phyloP scores from a whole-genome alignment of 1,284 basidiomycete species.

The Paramarasmius palmivorus region DNA sequence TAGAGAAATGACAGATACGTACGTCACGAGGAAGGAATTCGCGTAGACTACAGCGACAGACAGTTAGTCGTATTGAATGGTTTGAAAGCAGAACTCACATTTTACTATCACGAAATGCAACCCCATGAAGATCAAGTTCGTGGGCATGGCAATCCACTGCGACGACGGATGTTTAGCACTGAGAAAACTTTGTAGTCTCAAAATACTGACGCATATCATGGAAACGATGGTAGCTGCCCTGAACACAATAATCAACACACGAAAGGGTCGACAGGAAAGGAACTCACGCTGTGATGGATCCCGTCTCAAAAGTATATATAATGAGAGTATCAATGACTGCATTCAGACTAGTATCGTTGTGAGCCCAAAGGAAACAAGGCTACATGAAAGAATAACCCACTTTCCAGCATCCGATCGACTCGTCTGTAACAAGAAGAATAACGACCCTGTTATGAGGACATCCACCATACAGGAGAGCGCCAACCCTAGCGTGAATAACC shows the following conservation, averaged over 20 bases:
- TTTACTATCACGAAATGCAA: conserved; percentile 28
- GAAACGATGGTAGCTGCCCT: conserved; percentile 50
- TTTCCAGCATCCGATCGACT: conserved; percentile 41
- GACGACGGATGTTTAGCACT: not conserved
- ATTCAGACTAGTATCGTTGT: conserved; percentile 37
- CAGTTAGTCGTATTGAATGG: not conserved
- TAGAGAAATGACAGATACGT: conserved; percentile 14
- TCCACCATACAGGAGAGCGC: conserved; percentile 51
- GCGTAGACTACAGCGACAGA: conserved; percentile 19
- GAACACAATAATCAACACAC: conserved; percentile 1
- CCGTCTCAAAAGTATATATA: conserved; percentile 54
- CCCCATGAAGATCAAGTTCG: conserved; percentile 27
- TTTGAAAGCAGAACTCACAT: conserved; percentile 11
- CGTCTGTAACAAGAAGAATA: conserved; percentile 47
- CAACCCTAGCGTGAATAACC: conserved; percentile 57
- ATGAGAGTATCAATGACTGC: conserved; percentile 48
- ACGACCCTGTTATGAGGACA: conserved; percentile 46
- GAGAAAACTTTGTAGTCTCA: not conserved
- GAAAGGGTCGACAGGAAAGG: not conserved
- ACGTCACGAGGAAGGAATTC: conserved; percentile 37
- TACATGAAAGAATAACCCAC: conserved; percentile 24
- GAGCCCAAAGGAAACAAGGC: not conserved
- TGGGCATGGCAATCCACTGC: conserved; percentile 27
- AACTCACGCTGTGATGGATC: conserved; percentile 48
- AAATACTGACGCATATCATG: conserved; percentile 45